A percentile compares a stretch with the other conserved stretches of the same genome.
phyloP scores from a whole-genome alignment of 2,329 filamentous ascomycete genomes.

The Colletotrichum liaoningense region DNA sequence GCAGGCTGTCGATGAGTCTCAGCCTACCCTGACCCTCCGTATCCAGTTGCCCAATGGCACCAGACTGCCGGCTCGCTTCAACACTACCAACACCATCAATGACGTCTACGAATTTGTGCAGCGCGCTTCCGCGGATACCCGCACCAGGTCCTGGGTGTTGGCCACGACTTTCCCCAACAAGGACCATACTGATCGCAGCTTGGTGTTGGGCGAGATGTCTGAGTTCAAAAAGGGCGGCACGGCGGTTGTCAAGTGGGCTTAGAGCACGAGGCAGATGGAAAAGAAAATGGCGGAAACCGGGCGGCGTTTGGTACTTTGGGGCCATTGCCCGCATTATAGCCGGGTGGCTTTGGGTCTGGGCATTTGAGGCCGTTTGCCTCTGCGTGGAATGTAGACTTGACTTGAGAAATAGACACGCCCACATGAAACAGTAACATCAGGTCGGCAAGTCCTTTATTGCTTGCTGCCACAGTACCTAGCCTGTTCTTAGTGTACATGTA shows the following conservation, averaged over 20 bases:
- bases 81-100: conserved; percentile 80
- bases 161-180: conserved; percentile 88
- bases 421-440: not conserved
- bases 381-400: conserved; percentile 31
- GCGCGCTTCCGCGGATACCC: conserved; percentile 68
- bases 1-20: conserved; percentile 67
- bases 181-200: conserved; percentile 76
- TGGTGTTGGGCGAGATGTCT: conserved; percentile 68
- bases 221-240: conserved; percentile 76
- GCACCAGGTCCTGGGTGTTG: conserved; percentile 74
- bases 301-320: conserved; percentile 34
- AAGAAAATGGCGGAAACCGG: conserved; percentile 10
- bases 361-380: conserved; percentile 23
- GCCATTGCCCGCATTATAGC: not conserved
- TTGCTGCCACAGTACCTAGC: not conserved
- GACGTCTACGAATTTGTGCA: conserved; percentile 82
- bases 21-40: conserved; percentile 77
- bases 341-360: not conserved
- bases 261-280: not conserved
- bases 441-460: not conserved
- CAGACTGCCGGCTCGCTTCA: conserved; percentile 83
- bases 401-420: conserved; percentile 27
- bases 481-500: not conserved
- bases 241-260: conserved; percentile 71
- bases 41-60: conserved; percentile 84